These are phyloP conservation scores for Tillandsia fasciculata DNA, from an alignment of 176 grass and related monocot species.

Conservation along the genomic window DNA sequence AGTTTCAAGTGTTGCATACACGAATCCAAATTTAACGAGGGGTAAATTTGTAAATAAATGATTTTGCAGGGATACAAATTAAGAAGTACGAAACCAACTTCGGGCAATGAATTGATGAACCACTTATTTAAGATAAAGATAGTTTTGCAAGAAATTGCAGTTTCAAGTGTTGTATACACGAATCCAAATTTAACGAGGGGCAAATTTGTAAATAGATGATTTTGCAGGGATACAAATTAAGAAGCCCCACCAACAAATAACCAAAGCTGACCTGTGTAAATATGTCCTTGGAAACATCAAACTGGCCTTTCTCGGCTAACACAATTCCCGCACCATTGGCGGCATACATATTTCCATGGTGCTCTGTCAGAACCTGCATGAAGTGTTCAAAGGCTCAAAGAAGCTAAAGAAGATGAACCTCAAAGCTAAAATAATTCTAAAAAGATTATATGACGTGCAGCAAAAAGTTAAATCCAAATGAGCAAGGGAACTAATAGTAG, in stretches of 20 bases:
- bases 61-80: background rate
- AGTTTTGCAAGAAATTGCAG: too few relatives aligned
- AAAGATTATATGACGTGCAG: too few relatives aligned
- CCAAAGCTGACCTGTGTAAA: slow-evolving; percentile 69
- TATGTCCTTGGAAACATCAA: slow-evolving; percentile 90
- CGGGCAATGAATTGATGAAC: too few relatives aligned
- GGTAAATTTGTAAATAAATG: too few relatives aligned
- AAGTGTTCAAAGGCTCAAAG: slow-evolving; percentile 10
- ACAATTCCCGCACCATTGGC: slow-evolving; percentile 93
- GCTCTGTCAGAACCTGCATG: slow-evolving; percentile 64
- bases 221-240: background rate
- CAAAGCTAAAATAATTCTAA: background rate
- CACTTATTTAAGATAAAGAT: too few relatives aligned
- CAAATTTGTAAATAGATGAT: too few relatives aligned
- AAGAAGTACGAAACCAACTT: background rate
- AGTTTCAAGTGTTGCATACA: too few relatives aligned
- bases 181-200: too few relatives aligned
- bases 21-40: too few relatives aligned
- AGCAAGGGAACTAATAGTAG: too few relatives aligned
- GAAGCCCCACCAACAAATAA: background rate
- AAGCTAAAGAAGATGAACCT: slow-evolving; percentile 3
- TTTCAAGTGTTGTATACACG: too few relatives aligned
- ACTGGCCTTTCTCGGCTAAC: slow-evolving; percentile 80
- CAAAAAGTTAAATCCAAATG: too few relatives aligned
- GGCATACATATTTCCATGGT: slow-evolving; percentile 79